Base-by-base conservation (phyloP, 768 basidiomycete genomes). In the Pulveroboletus sp. region DNA sequence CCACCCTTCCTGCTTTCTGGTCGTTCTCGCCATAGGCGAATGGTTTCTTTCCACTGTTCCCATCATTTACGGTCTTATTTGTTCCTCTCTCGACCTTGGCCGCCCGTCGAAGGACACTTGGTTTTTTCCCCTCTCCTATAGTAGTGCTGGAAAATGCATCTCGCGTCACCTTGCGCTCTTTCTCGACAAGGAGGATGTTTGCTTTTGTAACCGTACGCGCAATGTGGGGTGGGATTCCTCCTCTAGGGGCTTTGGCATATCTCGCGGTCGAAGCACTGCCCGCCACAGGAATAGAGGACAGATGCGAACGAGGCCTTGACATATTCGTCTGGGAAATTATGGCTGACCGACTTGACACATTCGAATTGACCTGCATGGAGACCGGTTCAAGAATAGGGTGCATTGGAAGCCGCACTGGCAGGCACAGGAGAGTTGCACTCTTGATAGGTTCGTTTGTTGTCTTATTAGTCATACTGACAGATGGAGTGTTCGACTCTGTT, bases 11-110 rank as follows among this genome's bases (percentile, higher is more conserved):
- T 26, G 43, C 72, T 92, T 93, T 46, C 75, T 75, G 21, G 82
- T 81, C n/a, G 82, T 82, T 83, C 93, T 86, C 44, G 82, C 86
- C 71, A 89, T 83, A 57, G 83, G 86, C 39, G 78, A 73, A 58
- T 75, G 77, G 47, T 71, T 73, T 43, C 52, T 55, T 54, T 15
- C 45, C 37, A 12, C 24, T 42, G 5, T 17, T 32, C 9, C 44
- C 18, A 6, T 49, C 33, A 6, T 11, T 30, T 4, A 11, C 38
- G 15, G 3, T 27, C 39, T 45, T 60, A 21, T 26, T 31, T 17
- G 33, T 26, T 42, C 47, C 56, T 21, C 24, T 39, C 18, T 45
- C 41, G 9, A 5, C 43, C 31, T 39, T 55, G 33, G 12, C 26
- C 18, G 17, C 6, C 27, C 39, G 46, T 33, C 47, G 53, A n/a